Evolutionary conservation across 305 asterid genomes (phyloP).

Genomic region (Solanum hybrid): DNA sequence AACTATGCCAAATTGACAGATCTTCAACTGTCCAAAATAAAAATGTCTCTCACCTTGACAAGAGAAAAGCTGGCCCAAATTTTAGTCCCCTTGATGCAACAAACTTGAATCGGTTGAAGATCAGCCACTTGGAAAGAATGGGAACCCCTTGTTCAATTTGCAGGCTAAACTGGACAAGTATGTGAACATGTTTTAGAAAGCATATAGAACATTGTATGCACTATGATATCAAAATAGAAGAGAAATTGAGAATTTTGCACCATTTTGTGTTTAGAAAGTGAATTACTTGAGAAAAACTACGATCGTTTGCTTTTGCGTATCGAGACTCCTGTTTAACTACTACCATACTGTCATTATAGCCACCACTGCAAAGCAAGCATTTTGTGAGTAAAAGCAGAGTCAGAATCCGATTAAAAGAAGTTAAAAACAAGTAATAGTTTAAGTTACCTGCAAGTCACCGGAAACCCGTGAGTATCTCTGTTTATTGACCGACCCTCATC

Average conservation of each 20-base stretch:
- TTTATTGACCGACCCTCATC: conserved; percentile 77
- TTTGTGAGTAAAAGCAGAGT: conserved; percentile 10
- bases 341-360: conserved; percentile 77
- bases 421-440: conserved; percentile 9
- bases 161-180: conserved; percentile 59
- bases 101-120: conserved; percentile 86
- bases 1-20: background rate
- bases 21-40: background rate
- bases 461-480: conserved; percentile 84
- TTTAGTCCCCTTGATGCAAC: conserved; percentile 69
- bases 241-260: background rate
- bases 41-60: conserved; percentile 47
- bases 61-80: conserved; percentile 78
- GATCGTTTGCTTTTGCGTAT: conserved; percentile 67
- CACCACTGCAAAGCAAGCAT: conserved; percentile 55
- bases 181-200: conserved; percentile 10
- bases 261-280: background rate
- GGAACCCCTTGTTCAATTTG: conserved; percentile 96
- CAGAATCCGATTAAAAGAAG: conserved; percentile 9
- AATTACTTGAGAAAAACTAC: conserved; percentile 70
- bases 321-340: conserved; percentile 87
- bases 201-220: background rate
- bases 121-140: conserved; percentile 80
- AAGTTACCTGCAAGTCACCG: conserved; percentile 84
- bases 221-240: conserved; percentile 11